These are phyloP conservation scores for Blastomyces parvus DNA, from an alignment of 2,329 filamentous ascomycete genomes.

Conservation along the genomic window DNA sequence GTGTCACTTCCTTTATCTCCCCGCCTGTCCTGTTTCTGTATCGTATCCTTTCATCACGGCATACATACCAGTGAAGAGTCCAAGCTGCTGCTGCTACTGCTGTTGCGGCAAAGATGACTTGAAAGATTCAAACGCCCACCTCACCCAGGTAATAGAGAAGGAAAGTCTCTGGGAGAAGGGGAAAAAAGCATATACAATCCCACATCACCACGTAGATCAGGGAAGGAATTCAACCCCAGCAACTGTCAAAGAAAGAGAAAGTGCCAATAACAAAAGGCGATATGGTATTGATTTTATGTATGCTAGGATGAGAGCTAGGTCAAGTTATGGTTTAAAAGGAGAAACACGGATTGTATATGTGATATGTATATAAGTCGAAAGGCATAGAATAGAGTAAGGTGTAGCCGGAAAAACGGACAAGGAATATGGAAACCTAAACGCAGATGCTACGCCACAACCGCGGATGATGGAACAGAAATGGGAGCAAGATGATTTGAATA, in stretches of 20 bases:
- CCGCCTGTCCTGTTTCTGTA: no score
- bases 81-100: no score
- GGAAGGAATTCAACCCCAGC: not conserved
- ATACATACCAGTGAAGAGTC: no score
- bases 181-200: no score
- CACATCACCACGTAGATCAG: no score
- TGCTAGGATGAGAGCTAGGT: not conserved
- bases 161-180: no score
- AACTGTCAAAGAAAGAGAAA: not conserved
- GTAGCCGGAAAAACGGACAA: not conserved
- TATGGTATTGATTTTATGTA: conserved; percentile 1
- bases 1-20: no score
- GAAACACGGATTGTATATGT: not conserved
- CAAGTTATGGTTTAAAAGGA: not conserved
- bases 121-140: no score
- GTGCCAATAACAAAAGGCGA: not conserved
- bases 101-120: no score
- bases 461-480: not conserved
- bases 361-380: not conserved
- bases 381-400: not conserved
- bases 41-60: no score
- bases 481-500: not conserved
- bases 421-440: not conserved
- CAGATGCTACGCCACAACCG: not conserved
- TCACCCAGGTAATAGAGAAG: no score